Conservation (phyloP, 805 yeast genomes). For the Naumovozyma castellii region DNA sequence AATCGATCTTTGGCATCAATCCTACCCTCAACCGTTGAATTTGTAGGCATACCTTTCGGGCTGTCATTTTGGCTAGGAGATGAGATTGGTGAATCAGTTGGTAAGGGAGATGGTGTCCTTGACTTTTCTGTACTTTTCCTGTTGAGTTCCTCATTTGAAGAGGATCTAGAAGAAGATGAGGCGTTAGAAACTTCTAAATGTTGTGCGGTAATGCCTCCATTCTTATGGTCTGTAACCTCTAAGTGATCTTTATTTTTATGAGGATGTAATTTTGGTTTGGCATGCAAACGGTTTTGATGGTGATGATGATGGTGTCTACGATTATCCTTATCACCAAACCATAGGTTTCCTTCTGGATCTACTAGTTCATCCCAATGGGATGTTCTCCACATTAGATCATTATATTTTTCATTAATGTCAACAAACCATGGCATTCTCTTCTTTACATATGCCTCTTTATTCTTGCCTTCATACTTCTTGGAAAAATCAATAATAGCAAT, state of each 20-base stretch:
- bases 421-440: constrained; percentile 52
- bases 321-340: constrained; percentile 12
- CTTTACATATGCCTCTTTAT: constrained; percentile 14
- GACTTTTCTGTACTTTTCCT: too few relatives aligned
- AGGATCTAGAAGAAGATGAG: not conserved
- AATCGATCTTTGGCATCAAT: constrained; percentile 4
- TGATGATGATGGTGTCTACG: constrained; percentile 7
- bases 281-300: constrained; percentile 2
- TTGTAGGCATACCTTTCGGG: not conserved
- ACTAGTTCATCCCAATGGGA: constrained; percentile 27
- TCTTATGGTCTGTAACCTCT: not conserved
- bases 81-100: not conserved
- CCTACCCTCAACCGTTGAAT: too few relatives aligned
- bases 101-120: not conserved
- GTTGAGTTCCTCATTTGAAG: not conserved
- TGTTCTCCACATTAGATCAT: constrained; percentile 47
- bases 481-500: constrained; percentile 50
- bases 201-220: not conserved
- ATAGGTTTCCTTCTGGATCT: constrained; percentile 22
- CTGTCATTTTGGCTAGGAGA: not conserved
- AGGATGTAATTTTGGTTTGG: not conserved
- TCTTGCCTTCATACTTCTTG: constrained; percentile 30
- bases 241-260: not conserved
- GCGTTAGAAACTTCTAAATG: not conserved
- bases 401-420: constrained; percentile 46